Conservation (phyloP, 2,329 filamentous ascomycete species). For the Aspergillus proliferans region DNA sequence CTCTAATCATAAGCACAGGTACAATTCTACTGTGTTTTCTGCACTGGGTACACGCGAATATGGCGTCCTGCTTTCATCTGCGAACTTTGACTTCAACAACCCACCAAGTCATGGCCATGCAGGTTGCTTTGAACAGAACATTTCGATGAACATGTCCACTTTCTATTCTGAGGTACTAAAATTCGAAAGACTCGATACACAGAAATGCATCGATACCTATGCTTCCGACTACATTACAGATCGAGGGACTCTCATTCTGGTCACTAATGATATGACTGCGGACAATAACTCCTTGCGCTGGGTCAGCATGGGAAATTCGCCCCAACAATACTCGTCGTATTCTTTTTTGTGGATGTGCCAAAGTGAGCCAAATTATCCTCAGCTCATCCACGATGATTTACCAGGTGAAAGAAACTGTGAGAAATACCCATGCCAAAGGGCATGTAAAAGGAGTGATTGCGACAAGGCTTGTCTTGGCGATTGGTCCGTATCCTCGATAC, state of each 20-base stretch:
- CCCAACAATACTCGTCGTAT: not conserved
- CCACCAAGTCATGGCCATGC: not conserved
- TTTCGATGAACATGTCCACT: not conserved
- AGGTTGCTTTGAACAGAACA: not conserved
- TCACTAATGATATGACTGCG: not conserved
- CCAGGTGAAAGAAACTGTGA: too few relatives aligned
- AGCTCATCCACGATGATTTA: too few relatives aligned
- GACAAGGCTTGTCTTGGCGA: not conserved
- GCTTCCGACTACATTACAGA: not conserved
- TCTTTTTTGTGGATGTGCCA: not conserved
- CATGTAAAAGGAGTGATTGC: not conserved
- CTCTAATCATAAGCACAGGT: constrained; percentile 1
- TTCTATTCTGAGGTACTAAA: too few relatives aligned
- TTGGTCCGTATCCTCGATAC: not conserved
- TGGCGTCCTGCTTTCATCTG: not conserved
- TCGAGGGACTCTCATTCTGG: not conserved
- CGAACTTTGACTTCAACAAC: not conserved
- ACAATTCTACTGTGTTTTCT: constrained; percentile 4
- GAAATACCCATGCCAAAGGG: too few relatives aligned
- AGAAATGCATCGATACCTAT: not conserved
- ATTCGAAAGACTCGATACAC: not conserved
- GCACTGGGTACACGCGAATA: constrained; percentile 1
- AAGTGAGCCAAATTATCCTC: too few relatives aligned
- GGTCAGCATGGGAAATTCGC: not conserved
- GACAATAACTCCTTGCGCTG: not conserved